Base-by-base conservation (phyloP, 2,329 filamentous ascomycete genomes). In the Triangularia setosa region DNA sequence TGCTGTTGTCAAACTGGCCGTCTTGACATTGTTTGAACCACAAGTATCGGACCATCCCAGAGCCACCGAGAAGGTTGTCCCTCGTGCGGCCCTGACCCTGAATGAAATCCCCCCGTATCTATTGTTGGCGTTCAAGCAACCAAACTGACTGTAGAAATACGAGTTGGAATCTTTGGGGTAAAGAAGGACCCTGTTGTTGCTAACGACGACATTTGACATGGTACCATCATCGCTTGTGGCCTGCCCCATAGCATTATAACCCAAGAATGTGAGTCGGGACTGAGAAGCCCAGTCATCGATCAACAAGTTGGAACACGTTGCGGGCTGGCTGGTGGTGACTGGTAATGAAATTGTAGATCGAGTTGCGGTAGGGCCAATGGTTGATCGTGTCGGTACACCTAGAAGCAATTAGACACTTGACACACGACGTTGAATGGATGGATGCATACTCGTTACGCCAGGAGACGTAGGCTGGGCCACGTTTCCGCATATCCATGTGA, bases 241-340 rank as follows among this genome's bases (percentile, higher is more conserved):
- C 67, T 82, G 76, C 2, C 82, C 75, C 75, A 87, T 76, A 40
- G 85, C 79, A 70, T 88, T 88, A 77, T 87, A 87, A 70, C 78
- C 83, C 16, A 88, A 74, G 73, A 88, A 88, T 1, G 83, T 85
- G 60, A 87, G 73, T 28, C 85, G 83, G 5, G 85, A 87, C 71
- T 88, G 85, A 8, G 85, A 87, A 61, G 79, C 79, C 80, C 83
- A 88, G 75, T 88, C 85, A 67, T 88, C 85, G 61, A 87, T 71
- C 40, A 74, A 64, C 54, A 74, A 65, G 53, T 72, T 70, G 16
- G 68, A 64, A 65, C 73, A 75, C 8, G 58, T 60, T 7, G 62
- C 56, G 25, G 70, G 61, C 55, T 55, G 65, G 61, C 63, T 60
- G 8, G 68, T 66, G 14, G 60, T 58, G 48, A 63, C 61, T 1